Percentiles rank a stretch among this genome's conserved stretches.
These are phyloP conservation scores for Suhomyces guaymorum DNA, from an alignment of 1,139 yeast species.

Conservation along the genomic window DNA sequence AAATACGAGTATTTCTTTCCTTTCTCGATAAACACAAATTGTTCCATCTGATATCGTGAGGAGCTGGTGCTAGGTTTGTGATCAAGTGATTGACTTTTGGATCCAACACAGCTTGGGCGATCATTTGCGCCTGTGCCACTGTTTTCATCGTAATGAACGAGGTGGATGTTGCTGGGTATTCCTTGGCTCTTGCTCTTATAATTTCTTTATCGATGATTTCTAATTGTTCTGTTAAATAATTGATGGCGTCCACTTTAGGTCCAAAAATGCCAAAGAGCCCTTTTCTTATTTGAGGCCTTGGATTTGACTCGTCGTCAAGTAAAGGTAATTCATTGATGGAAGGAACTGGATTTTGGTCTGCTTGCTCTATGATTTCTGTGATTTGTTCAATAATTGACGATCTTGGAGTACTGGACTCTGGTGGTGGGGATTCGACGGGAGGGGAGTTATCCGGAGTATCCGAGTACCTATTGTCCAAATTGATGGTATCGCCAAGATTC, in stretches of 20 bases:
- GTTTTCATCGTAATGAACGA: constrained; percentile 86
- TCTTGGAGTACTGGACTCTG: constrained; percentile 9
- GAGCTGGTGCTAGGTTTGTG: constrained; percentile 82
- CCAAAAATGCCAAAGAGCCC: constrained; percentile 60
- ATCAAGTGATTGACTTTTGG: constrained; percentile 74
- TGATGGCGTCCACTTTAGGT: constrained; percentile 63
- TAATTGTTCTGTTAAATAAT: constrained; percentile 56
- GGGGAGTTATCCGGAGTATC: constrained; percentile 13
- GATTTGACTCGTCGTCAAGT: constrained; percentile 31
- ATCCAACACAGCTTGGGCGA: constrained; percentile 84
- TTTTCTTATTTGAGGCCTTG: constrained; percentile 53
- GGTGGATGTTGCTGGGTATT: constrained; percentile 59
- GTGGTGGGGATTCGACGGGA: constrained; percentile 1
- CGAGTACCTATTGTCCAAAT: constrained; percentile 16
- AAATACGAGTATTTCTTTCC: constrained; percentile 58
- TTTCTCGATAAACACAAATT: constrained; percentile 62
- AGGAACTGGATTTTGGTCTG: constrained; percentile 13
- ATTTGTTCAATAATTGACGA: constrained; percentile 23
- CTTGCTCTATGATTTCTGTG: constrained; percentile 15
- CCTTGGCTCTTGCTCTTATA: constrained; percentile 53
- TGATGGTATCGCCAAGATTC: constrained; percentile 31
- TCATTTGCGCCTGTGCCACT: constrained; percentile 85
- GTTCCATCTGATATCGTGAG: constrained; percentile 82
- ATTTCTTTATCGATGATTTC: constrained; percentile 61
- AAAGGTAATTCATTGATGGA: constrained; percentile 26